phyloP scores from a whole-genome alignment of 2,329 filamentous ascomycete species.

The Scytalidium sp. region DNA sequence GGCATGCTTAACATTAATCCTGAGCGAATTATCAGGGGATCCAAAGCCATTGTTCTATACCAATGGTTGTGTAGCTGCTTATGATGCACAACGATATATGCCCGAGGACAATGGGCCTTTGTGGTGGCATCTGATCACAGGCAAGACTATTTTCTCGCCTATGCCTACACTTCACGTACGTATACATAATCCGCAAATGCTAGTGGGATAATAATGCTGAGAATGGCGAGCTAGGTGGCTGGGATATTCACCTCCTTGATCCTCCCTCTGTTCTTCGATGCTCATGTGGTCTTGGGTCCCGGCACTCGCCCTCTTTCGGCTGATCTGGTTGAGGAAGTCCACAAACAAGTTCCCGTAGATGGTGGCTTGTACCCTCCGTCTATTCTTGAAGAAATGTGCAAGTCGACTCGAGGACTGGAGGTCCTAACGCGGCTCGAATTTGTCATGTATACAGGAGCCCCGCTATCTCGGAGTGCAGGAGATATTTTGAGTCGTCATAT shows the following conservation, averaged over 20 bases:
- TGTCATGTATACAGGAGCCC: background rate
- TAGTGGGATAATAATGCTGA: background rate
- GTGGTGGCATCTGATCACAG: background rate
- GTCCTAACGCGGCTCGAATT: background rate
- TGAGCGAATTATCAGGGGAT: background rate
- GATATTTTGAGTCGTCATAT: background rate
- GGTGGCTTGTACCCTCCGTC: background rate
- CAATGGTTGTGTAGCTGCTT: background rate
- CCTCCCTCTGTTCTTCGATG: background rate
- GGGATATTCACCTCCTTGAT: constrained; percentile 3
- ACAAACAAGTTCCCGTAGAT: background rate
- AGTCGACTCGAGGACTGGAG: background rate
- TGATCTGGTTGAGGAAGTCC: background rate
- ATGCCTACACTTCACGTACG: constrained; percentile 1
- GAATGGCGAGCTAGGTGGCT: background rate
- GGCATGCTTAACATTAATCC: no score
- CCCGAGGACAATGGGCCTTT: no score
- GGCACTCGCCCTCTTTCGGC: background rate
- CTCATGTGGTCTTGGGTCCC: background rate
- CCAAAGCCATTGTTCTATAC: constrained; percentile 1
- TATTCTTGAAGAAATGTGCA: background rate
- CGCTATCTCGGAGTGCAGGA: background rate
- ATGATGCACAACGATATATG: background rate
- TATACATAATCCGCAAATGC: background rate
- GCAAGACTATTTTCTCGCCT: background rate